These are phyloP conservation scores for Chloropicon primus DNA, from an alignment of 139 green algal species.

Conservation along the genomic window DNA sequence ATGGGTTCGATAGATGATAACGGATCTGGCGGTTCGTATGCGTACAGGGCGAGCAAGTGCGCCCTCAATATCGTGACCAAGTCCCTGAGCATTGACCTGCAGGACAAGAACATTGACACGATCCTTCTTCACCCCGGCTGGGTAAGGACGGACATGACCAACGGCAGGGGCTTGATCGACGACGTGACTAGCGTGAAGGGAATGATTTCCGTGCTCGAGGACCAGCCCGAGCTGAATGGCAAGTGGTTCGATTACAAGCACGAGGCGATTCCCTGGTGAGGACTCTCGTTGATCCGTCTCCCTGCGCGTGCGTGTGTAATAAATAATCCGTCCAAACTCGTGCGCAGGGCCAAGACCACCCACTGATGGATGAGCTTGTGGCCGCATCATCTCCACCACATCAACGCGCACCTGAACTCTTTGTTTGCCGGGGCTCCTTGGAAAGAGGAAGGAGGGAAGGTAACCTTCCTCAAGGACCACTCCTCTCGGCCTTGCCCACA, in stretches of 20 bases:
- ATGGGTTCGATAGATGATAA: constrained; percentile 22
- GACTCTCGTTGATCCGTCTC: neutral
- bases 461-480: too few species aligned
- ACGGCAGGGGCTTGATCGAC: constrained; percentile 27
- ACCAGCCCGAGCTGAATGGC: constrained; percentile 3
- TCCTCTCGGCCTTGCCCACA: too few species aligned
- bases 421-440: too few species aligned
- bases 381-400: too few species aligned
- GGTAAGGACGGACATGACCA: constrained; percentile 26
- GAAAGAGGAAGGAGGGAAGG: too few species aligned
- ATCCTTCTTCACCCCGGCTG: constrained; percentile 30
- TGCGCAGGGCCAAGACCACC: too few species aligned
- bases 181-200: constrained; percentile 27
- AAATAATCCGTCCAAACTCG: too few species aligned
- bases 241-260: constrained; percentile 10
- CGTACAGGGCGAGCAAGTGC: constrained; percentile 49
- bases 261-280: constrained; percentile 9
- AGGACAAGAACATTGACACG: constrained; percentile 8
- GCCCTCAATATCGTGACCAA: constrained; percentile 59
- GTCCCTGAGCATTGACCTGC: constrained; percentile 27
- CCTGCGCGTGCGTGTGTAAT: too few species aligned
- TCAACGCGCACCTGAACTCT: too few species aligned
- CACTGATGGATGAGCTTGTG: too few species aligned
- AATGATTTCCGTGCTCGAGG: neutral
- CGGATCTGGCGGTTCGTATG: constrained; percentile 27